Conservation (phyloP, 2,329 filamentous ascomycete genomes). For the Lachnellula cervina region DNA sequence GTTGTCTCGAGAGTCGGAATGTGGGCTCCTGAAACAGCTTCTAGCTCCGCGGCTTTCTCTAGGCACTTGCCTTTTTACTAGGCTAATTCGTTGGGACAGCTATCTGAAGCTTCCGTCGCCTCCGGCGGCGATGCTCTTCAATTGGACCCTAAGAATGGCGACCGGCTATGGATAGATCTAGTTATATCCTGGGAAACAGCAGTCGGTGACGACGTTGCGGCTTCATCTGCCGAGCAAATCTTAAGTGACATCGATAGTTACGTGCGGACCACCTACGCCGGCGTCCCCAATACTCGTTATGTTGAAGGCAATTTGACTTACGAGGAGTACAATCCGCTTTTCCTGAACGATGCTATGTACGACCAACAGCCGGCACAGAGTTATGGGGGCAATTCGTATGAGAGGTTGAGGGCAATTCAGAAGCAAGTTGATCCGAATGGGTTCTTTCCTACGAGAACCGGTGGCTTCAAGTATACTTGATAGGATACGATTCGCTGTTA, state of each 20-base stretch:
- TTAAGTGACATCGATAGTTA: conserved; percentile 2
- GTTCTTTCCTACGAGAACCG: conserved; percentile 26
- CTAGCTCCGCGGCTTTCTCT: too few species aligned
- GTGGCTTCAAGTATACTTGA: conserved; percentile 25
- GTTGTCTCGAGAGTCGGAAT: too few species aligned
- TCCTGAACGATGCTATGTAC: conserved; percentile 35
- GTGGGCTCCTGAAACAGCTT: too few species aligned
- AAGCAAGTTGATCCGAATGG: conserved; percentile 29
- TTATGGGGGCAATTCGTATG: conserved; percentile 27
- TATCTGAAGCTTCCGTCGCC: neutral
- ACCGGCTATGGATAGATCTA: conserved; percentile 32
- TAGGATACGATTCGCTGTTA: neutral
- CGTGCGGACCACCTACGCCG: conserved; percentile 10
- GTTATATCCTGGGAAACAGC: conserved; percentile 23
- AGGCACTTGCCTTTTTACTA: too few species aligned
- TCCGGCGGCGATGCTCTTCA: conserved; percentile 22
- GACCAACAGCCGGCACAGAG: conserved; percentile 26
- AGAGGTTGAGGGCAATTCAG: conserved; percentile 31
- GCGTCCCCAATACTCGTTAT: conserved; percentile 22
- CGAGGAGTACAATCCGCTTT: conserved; percentile 27
- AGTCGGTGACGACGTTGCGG: conserved; percentile 15
- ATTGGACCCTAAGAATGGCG: conserved; percentile 23
- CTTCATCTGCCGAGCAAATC: neutral
- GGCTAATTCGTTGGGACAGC: too few species aligned
- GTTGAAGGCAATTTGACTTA: conserved; percentile 7